Percentiles rank a stretch among this genome's conserved stretches.
These are phyloP conservation scores for Mrakia frigida DNA, from an alignment of 768 basidiomycete species.

Conservation along the genomic window DNA sequence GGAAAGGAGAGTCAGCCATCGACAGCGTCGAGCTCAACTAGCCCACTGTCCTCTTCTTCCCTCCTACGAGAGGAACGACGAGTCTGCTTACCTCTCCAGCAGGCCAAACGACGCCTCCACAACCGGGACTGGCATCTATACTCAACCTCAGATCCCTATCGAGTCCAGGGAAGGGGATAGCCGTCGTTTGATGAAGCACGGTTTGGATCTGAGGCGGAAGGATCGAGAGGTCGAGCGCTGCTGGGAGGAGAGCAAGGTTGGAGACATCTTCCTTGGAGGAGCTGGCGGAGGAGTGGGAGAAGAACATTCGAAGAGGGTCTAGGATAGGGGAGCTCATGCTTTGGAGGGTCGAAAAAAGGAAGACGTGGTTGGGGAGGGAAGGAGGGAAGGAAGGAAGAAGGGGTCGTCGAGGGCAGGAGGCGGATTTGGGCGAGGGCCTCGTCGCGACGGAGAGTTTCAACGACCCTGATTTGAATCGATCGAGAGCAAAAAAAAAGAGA, in stretches of 20 bases:
- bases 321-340: background rate
- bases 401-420: background rate
- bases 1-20: background rate
- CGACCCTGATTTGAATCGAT: background rate
- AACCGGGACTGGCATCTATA: constrained; percentile 78
- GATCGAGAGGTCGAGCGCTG: constrained; percentile 21
- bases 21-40: background rate
- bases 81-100: constrained; percentile 54
- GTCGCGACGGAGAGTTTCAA: background rate
- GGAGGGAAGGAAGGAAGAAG: no score
- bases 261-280: background rate
- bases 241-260: background rate
- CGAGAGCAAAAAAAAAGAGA: background rate
- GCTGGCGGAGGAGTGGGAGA: background rate
- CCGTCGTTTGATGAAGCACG: constrained; percentile 30
- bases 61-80: no score
- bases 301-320: background rate
- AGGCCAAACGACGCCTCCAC: constrained; percentile 89
- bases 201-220: constrained; percentile 34
- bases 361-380: background rate
- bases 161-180: constrained; percentile 33
- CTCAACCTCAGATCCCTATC: constrained; percentile 47
- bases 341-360: background rate
- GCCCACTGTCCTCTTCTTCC: no score
- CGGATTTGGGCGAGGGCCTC: background rate